phyloP scores from a whole-genome alignment of 495 filamentous ascomycete species.

The Cercophora newfieldiana region DNA sequence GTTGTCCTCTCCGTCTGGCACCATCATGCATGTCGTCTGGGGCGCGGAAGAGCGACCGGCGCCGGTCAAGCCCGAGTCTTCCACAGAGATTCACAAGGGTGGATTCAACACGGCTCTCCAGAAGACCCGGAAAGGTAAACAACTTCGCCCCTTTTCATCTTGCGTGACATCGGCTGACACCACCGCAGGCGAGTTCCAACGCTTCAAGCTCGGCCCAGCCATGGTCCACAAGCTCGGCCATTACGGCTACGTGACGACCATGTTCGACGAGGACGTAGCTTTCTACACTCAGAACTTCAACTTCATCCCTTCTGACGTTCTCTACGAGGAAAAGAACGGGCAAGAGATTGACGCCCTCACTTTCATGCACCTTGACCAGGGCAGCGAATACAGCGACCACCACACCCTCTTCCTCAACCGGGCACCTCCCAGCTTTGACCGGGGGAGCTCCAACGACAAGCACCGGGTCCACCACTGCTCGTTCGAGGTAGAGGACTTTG shows the following conservation, averaged over 20 bases:
- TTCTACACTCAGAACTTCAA: slow-evolving; percentile 65
- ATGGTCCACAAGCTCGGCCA: slow-evolving; percentile 65
- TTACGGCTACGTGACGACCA: slow-evolving; percentile 54
- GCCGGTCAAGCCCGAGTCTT: background rate
- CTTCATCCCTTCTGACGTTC: slow-evolving; percentile 46
- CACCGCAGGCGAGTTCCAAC: slow-evolving; percentile 33
- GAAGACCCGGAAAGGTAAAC: slow-evolving; percentile 23
- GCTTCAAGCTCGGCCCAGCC: slow-evolving; percentile 54
- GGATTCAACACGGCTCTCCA: slow-evolving; percentile 1
- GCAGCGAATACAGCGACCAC: slow-evolving; percentile 47
- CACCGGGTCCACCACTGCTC: slow-evolving; percentile 60
- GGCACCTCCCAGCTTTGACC: slow-evolving; percentile 1
- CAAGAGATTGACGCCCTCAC: slow-evolving; percentile 44
- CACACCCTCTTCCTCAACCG: slow-evolving; percentile 56
- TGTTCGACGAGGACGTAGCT: slow-evolving; percentile 47
- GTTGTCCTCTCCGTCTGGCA: background rate
- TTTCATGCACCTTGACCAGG: slow-evolving; percentile 29
- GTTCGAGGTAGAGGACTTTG: slow-evolving; percentile 65
- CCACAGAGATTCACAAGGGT: slow-evolving; percentile 4
- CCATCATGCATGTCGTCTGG: background rate
- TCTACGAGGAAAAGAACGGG: slow-evolving; percentile 35
- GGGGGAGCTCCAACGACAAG: slow-evolving; percentile 29
- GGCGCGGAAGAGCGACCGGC: background rate
- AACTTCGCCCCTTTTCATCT: slow-evolving; percentile 36
- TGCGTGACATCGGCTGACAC: slow-evolving; percentile 21